Evolutionary conservation across 78 protist species (phyloP).

Genomic region (Trichosphaerium sp.): DNA sequence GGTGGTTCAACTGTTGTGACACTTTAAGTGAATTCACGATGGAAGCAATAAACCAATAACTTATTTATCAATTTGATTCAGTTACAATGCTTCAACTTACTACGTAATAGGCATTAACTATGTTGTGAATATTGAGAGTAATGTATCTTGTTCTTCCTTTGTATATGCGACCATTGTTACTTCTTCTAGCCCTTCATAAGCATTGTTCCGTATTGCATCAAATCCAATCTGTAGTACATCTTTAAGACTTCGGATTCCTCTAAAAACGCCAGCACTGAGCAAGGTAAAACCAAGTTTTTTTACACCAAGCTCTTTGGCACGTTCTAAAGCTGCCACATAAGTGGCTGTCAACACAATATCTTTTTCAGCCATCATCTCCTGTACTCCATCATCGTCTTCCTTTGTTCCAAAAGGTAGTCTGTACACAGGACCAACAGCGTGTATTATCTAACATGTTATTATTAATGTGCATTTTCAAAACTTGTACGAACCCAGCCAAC

Average conservation of each 20-base stretch:
- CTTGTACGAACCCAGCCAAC: no score
- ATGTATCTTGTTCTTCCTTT: background rate
- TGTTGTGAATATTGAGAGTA: background rate
- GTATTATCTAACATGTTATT: no score
- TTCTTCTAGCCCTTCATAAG: background rate
- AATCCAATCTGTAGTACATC: background rate
- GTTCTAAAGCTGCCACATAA: background rate
- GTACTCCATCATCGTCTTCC: background rate
- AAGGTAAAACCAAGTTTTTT: background rate
- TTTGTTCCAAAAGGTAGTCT: background rate
- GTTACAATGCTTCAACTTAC: no score
- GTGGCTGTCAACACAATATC: background rate
- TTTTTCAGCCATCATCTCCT: background rate
- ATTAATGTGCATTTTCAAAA: no score
- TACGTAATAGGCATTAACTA: no score
- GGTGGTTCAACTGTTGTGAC: no score
- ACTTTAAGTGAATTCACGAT: no score
- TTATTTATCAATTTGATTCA: no score
- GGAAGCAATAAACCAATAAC: no score
- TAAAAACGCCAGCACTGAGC: slow-evolving; percentile 2
- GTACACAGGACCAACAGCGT: slow-evolving; percentile 14
- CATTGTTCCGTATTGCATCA: background rate
- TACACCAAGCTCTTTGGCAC: background rate
- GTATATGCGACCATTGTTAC: background rate
- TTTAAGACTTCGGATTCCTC: background rate